Evolutionary conservation across 2,329 filamentous ascomycete species (phyloP), one percentile per base, ranked within the genome.

Genomic region (Calonectria hawksworthii): DNA sequence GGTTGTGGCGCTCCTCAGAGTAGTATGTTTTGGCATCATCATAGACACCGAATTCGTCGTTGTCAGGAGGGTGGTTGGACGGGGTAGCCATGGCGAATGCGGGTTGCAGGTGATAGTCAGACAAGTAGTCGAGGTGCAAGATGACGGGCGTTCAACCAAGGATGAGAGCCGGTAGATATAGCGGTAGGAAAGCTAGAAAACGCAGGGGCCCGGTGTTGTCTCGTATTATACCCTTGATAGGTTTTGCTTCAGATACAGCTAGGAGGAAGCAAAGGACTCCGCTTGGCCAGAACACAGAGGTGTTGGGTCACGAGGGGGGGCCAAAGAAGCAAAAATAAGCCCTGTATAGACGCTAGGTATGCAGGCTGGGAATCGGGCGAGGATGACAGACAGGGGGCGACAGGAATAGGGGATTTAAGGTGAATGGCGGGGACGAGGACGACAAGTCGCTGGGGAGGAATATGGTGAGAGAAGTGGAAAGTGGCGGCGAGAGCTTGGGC

Each of bases 11-110:
- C 44, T 91, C 90, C 30, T 89, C 88, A 41, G 89, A 85, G 77
- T 92, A 92, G 81, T 92, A 92, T 30, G 90, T 92, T 81, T 87
- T 88, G 73, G 90, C 90, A 84, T 91, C 90, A 74, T 91, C 90
- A 77, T 86, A 92, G 63, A 91, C 87, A 36, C 86, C 83, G 63
- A 89, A 88, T 74, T 91, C 89, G 64, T 86, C 85, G 10, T 87
- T 89, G 51, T 85, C 84, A 32, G 79, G 50, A 73, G 77, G 82
- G 76, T 83, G 82, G 74, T 80, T 77, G 41, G 76, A 76, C 36
- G 80, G 77, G 51, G 78, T 79, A 54, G 81, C 74, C 83, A 84
- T 84, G 68, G 54, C 73, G 78, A 70, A 68, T 18, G 18, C 28
- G 38, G 38, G 18, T 52, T 64, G 36, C 50, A 59, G 70, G 32